phyloP scores from a whole-genome alignment of 345 rosid genomes.

The Murraya paniculata region DNA sequence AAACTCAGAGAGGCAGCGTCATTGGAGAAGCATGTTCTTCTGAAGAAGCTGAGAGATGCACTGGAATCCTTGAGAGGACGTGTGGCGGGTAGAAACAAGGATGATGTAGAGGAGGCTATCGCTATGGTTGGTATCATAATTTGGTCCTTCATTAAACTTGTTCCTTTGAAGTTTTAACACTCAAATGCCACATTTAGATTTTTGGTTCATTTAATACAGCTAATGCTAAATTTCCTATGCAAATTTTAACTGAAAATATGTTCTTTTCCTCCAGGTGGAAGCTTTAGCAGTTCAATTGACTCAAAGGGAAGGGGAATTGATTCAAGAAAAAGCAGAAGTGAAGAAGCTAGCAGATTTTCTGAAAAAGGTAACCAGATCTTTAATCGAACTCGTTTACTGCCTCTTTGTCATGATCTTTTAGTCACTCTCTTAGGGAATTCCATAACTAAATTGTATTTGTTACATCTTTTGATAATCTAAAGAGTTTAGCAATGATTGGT shows the following conservation, averaged over 20 bases:
- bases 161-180: not conserved
- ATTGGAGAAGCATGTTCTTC: constrained; percentile 91
- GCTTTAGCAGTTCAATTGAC: constrained; percentile 94
- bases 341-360: constrained; percentile 89
- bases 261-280: constrained; percentile 68
- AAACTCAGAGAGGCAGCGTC: constrained; percentile 89
- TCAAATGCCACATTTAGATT: not conserved
- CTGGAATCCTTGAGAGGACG: constrained; percentile 85
- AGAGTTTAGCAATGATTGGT: not conserved
- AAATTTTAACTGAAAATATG: constrained; percentile 16
- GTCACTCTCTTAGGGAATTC: not conserved
- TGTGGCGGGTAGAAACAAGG: constrained; percentile 91
- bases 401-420: not conserved
- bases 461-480: not conserved
- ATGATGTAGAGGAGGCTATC: constrained; percentile 93
- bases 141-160: not conserved
- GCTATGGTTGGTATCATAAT: constrained; percentile 60
- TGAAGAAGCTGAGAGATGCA: constrained; percentile 97
- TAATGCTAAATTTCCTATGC: not conserved
- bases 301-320: constrained; percentile 93
- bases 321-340: constrained; percentile 93
- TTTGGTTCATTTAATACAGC: constrained; percentile 8
- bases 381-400: not conserved
- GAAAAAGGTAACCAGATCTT: constrained; percentile 58
- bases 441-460: not conserved